A percentile compares a stretch with the other conserved stretches of the same genome.
These are phyloP conservation scores for Glebionis coronaria DNA, from an alignment of 129 eudicot species.

Conservation along the genomic window DNA sequence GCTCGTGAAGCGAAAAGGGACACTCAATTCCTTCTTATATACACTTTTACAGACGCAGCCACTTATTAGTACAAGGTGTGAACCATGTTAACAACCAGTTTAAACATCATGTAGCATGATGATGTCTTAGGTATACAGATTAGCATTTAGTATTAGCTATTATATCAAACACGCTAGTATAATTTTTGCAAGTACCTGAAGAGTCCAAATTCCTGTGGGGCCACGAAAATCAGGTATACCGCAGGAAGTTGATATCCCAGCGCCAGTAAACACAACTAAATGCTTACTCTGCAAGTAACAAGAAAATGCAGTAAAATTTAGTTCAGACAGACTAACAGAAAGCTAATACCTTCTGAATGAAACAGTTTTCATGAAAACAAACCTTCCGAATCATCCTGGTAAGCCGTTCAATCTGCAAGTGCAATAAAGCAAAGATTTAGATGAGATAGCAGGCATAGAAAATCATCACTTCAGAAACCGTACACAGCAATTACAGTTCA, in stretches of 20 bases:
- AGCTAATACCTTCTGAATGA: constrained; percentile 4
- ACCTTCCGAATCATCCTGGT: constrained; percentile 77
- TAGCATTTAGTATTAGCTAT: not conserved
- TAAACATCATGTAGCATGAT: constrained; percentile 4
- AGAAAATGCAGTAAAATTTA: not conserved
- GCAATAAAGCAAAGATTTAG: constrained; percentile 13
- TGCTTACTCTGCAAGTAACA: constrained; percentile 62
- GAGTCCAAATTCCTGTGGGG: constrained; percentile 98
- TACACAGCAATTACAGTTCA: no score
- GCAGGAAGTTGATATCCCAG: constrained; percentile 99
- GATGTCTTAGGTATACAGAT: not conserved
- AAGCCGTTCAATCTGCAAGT: constrained; percentile 74
- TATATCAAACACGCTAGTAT: not conserved
- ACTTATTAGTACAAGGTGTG: no score
- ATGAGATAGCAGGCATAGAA: not conserved
- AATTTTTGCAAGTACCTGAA: constrained; percentile 54
- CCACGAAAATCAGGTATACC: constrained; percentile 99
- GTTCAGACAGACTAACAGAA: constrained; percentile 25
- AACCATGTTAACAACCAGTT: no score
- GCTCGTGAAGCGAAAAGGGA: no score
- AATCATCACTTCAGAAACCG: no score
- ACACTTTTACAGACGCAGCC: no score
- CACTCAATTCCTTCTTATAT: no score
- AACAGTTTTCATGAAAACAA: constrained; percentile 20
- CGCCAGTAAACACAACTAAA: constrained; percentile 96